Evolutionary conservation across 2,329 filamentous ascomycete genomes (phyloP).

Genomic region (Leptographium flavum): DNA sequence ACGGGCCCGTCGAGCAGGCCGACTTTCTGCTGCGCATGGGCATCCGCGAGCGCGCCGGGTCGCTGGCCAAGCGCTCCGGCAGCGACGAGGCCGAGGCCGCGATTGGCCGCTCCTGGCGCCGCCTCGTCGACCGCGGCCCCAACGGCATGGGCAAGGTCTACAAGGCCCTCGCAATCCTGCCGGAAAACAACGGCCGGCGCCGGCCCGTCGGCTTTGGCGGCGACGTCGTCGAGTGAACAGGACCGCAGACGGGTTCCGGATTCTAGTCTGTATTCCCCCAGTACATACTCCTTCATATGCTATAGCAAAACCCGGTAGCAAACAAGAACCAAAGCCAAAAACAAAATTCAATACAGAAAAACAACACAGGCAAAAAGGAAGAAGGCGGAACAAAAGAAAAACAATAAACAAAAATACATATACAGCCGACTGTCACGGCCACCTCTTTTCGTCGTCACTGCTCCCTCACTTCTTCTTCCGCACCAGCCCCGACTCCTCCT

Average conservation of each 20-base stretch:
- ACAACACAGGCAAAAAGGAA: no score
- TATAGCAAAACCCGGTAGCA: background rate
- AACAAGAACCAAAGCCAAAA: background rate
- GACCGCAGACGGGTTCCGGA: background rate
- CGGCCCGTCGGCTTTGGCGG: conserved; percentile 89
- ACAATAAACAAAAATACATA: no score
- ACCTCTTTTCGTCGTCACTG: conserved; percentile 9
- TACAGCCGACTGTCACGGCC: no score
- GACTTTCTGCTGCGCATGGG: conserved; percentile 71
- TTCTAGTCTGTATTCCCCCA: background rate
- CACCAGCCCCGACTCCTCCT: conserved; percentile 45
- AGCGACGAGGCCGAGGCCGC: conserved; percentile 26
- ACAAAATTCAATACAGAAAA: background rate
- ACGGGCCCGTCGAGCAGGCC: conserved; percentile 80
- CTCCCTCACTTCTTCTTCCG: conserved; percentile 25
- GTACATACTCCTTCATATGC: background rate
- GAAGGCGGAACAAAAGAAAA: no score
- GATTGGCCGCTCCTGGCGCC: conserved; percentile 61
- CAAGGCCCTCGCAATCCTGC: conserved; percentile 82
- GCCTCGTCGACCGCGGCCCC: conserved; percentile 69
- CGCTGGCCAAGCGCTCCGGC: conserved; percentile 40
- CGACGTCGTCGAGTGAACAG: conserved; percentile 26
- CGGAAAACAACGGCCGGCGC: conserved; percentile 59
- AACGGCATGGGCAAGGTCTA: conserved; percentile 91
- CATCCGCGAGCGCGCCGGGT: conserved; percentile 60